phyloP scores from a whole-genome alignment of 73 alveolate species.

The Blepharisma japonicum region DNA sequence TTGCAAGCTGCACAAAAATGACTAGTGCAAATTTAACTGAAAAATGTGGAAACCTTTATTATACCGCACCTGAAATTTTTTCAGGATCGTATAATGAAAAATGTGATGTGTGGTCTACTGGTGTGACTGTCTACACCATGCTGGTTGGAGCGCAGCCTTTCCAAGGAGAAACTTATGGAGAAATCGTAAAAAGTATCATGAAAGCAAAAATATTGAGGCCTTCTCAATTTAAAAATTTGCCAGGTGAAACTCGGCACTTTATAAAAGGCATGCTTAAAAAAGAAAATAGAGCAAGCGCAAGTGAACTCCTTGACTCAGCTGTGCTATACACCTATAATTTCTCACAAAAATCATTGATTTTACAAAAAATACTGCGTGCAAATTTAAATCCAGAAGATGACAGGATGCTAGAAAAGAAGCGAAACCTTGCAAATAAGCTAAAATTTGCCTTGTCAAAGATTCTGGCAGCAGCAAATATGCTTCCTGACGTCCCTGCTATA shows the following conservation, averaged over 20 bases:
- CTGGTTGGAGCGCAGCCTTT: background rate
- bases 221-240: background rate
- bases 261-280: background rate
- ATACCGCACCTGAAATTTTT: background rate
- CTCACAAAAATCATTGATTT: background rate
- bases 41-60: background rate
- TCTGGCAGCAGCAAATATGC: background rate
- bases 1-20: background rate
- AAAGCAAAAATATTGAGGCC: background rate
- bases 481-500: background rate
- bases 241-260: conserved; percentile 9
- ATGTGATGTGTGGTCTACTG: conserved; percentile 12
- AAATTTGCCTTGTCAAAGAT: background rate
- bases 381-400: background rate
- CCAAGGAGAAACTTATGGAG: background rate
- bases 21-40: background rate
- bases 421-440: background rate
- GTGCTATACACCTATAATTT: background rate
- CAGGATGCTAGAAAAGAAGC: background rate
- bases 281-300: background rate
- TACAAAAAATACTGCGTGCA: background rate
- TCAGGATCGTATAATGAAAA: background rate
- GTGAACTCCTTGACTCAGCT: background rate
- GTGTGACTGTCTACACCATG: conserved; percentile 5
- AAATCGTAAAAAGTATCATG: background rate